Evolutionary conservation across 306 rosid species (phyloP).

Genomic region (Casuarina equisetifolia): DNA sequence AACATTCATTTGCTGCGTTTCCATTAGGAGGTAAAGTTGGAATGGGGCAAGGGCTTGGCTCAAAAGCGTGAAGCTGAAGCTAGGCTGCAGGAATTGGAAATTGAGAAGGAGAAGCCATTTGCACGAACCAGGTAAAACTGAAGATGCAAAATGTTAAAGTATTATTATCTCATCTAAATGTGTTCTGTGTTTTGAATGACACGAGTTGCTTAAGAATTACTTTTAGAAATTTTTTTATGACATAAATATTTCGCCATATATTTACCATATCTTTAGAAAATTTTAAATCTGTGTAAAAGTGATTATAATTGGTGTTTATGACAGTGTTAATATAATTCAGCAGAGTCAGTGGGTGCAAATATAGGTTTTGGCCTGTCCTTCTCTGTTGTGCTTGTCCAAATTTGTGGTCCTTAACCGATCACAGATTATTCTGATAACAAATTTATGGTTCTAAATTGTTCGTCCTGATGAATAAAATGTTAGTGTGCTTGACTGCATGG

Average conservation of each 20-base stretch:
- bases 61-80: slow-evolving; percentile 94
- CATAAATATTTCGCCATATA: not conserved
- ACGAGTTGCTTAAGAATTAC: not conserved
- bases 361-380: not conserved
- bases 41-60: slow-evolving; percentile 97
- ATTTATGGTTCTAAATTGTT: not conserved
- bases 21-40: slow-evolving; percentile 72
- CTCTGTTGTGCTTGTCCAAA: not conserved
- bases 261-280: not conserved
- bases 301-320: not conserved
- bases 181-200: not conserved
- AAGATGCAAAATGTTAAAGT: not conserved
- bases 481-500: not conserved
- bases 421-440: not conserved
- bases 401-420: not conserved
- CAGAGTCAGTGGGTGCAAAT: not conserved
- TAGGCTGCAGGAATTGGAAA: slow-evolving; percentile 70
- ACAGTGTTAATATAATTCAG: not conserved
- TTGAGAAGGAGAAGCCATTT: slow-evolving; percentile 86
- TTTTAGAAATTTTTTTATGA: not conserved
- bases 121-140: slow-evolving; percentile 66
- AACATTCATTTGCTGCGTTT: slow-evolving; percentile 29
- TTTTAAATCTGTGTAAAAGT: not conserved
- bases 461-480: not conserved
- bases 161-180: slow-evolving; percentile 9